Conservation (phyloP, 768 basidiomycete genomes). For the Kondoa subrosea region DNA sequence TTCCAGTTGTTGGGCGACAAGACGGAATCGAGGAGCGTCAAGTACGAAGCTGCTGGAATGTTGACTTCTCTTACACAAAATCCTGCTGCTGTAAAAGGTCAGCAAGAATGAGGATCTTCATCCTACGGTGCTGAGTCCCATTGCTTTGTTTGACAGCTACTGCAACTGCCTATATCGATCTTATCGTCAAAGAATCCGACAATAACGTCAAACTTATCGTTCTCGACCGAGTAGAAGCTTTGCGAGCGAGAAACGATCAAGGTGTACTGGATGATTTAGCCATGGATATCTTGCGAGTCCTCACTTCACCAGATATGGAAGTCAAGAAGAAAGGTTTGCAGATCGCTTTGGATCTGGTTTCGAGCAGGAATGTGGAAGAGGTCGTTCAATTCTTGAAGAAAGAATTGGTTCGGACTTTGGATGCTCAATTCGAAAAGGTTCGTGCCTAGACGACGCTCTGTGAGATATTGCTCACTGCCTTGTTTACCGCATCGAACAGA, state of each 20-base stretch:
- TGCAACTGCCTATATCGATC: constrained; percentile 67
- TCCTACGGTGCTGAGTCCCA: not conserved
- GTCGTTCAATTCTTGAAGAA: constrained; percentile 94
- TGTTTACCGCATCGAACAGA: constrained; percentile 37
- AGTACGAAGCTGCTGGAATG: constrained; percentile 92
- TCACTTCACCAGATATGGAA: constrained; percentile 63
- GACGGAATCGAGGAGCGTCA: constrained; percentile 61
- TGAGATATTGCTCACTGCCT: not conserved
- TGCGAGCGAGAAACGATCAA: constrained; percentile 62
- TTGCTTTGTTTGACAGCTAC: constrained; percentile 43
- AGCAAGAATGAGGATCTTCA: constrained; percentile 14
- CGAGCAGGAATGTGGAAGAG: constrained; percentile 87
- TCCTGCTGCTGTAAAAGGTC: constrained; percentile 87
- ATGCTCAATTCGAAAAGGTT: constrained; percentile 71
- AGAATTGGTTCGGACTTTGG: constrained; percentile 82
- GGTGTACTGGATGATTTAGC: constrained; percentile 75
- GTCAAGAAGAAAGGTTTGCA: constrained; percentile 79
- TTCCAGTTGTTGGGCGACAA: constrained; percentile 77
- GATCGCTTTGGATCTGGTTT: constrained; percentile 81
- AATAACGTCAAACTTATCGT: constrained; percentile 99
- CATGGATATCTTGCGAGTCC: constrained; percentile 85
- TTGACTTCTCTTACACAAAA: constrained; percentile 88
- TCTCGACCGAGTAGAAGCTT: constrained; percentile 65
- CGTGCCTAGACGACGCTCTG: not conserved
- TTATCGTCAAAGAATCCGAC: constrained; percentile 87